These are phyloP conservation scores for Hordeum pubiflorum DNA, from an alignment of 202 grass and related monocot genomes.

Conservation along the genomic window DNA sequence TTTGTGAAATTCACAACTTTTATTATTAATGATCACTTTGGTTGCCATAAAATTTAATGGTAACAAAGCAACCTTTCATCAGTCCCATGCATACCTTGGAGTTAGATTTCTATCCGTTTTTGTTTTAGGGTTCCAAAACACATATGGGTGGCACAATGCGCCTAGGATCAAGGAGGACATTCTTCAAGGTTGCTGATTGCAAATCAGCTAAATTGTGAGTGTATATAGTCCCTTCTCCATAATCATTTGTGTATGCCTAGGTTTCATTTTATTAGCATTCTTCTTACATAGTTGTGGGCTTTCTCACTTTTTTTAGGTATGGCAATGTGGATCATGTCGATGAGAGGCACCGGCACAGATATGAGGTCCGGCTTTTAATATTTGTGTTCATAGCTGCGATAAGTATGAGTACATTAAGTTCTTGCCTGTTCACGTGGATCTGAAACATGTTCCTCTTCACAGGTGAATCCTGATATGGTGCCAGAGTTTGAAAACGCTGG, in stretches of 20 bases:
- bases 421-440: background rate
- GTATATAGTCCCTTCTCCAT: background rate
- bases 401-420: background rate
- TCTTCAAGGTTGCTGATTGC: constrained; percentile 62
- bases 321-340: constrained; percentile 63
- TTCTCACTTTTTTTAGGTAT: constrained; percentile 47
- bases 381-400: background rate
- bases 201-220: constrained; percentile 92
- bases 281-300: background rate
- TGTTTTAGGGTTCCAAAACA: constrained; percentile 76
- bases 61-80: background rate
- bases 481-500: constrained; percentile 84
- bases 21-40: background rate
- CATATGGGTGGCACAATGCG: constrained; percentile 97
- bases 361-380: constrained; percentile 45
- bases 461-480: constrained; percentile 98
- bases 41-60: background rate
- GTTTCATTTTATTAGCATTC: background rate
- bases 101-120: constrained; percentile 2
- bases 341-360: constrained; percentile 94
- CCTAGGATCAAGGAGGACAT: constrained; percentile 92
- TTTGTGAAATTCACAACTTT: constrained; percentile 3
- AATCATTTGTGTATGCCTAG: background rate
- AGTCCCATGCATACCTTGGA: background rate
- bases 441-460: constrained; percentile 29